These are phyloP conservation scores for Fusarium anthophilum DNA, from an alignment of 2,329 filamentous ascomycete species.

Conservation along the genomic window DNA sequence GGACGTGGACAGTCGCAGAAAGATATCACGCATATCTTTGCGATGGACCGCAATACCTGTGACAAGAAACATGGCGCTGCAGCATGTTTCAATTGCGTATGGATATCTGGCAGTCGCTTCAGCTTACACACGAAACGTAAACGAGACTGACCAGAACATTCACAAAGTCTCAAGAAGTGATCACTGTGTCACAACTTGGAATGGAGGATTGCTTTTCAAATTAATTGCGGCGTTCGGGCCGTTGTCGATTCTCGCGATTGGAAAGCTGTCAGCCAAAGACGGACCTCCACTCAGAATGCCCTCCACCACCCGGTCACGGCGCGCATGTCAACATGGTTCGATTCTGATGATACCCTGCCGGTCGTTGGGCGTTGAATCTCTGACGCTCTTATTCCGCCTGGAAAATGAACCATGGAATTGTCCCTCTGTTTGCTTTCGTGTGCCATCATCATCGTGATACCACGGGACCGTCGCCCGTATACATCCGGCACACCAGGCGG, in stretches of 20 bases:
- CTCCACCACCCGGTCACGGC: constrained; percentile 23
- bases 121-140: background rate
- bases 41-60: constrained; percentile 6
- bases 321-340: constrained; percentile 29
- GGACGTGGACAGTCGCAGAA: background rate
- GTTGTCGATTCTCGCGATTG: constrained; percentile 15
- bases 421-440: background rate
- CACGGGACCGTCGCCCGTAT: background rate
- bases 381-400: background rate
- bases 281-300: constrained; percentile 15
- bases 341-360: constrained; percentile 26
- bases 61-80: constrained; percentile 2
- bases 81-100: constrained; percentile 6
- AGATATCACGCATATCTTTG: background rate
- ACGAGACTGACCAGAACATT: background rate
- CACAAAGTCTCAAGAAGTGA: background rate
- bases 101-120: background rate
- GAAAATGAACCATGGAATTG: background rate
- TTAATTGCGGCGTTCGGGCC: constrained; percentile 25
- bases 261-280: constrained; percentile 20
- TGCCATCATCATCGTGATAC: background rate
- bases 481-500: background rate
- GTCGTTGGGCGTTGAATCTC: constrained; percentile 7
- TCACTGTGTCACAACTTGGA: constrained; percentile 14
- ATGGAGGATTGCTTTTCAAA: constrained; percentile 3